Evolutionary conservation across 139 green algal genomes (phyloP).

Genomic region (Parachlorella kessleri): DNA sequence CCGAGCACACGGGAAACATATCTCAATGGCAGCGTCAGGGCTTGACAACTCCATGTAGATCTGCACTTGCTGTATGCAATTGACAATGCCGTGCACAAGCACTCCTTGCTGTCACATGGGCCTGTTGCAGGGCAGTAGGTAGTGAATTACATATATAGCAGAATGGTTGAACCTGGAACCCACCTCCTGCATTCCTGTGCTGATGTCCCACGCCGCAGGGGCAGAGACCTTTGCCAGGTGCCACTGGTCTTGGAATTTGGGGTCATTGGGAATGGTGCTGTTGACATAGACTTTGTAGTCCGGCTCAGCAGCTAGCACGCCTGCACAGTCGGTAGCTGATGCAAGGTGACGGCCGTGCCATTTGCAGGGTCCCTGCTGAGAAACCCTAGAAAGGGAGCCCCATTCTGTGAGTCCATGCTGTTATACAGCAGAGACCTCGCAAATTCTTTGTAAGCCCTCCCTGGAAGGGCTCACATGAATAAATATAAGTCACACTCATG

Average conservation of each 20-base stretch:
- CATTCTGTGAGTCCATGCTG: not conserved
- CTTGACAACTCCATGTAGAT: no score
- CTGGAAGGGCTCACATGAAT: not conserved
- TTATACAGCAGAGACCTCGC: not conserved
- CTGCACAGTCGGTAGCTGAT: not conserved
- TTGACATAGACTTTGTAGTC: slow-evolving; percentile 32
- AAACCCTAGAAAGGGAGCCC: not conserved
- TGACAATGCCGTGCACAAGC: no score
- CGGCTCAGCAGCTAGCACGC: slow-evolving; percentile 32
- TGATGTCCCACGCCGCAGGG: slow-evolving; percentile 24
- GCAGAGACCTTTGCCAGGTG: slow-evolving; percentile 23
- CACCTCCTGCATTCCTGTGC: slow-evolving; percentile 46
- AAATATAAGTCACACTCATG: no score
- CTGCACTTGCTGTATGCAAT: no score
- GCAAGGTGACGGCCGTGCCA: not conserved
- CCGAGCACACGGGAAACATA: not conserved
- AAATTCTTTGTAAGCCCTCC: not conserved
- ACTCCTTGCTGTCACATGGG: no score
- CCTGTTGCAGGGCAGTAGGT: not conserved
- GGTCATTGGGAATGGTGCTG: slow-evolving; percentile 22
- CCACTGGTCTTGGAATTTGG: slow-evolving; percentile 33
- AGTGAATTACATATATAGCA: not conserved
- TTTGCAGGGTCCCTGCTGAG: not conserved
- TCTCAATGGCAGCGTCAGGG: no score
- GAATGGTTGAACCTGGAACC: not conserved